Evolutionary conservation across 1,284 basidiomycete species (phyloP).

Genomic region (Ganoderma meredithae): DNA sequence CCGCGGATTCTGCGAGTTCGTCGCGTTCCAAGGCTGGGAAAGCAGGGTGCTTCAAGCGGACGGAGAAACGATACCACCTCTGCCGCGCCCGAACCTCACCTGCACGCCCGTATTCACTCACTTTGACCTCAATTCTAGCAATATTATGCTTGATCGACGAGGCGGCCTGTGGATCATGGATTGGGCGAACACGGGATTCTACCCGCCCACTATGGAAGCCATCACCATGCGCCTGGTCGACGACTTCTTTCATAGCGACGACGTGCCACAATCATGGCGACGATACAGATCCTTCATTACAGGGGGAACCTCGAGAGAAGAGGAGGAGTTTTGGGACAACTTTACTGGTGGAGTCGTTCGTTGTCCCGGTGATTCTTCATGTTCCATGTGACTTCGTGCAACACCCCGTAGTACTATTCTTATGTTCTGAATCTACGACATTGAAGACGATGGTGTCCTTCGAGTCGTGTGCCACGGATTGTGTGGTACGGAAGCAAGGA

Average conservation of each 20-base stretch:
- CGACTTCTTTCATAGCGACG: background rate
- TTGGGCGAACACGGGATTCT: constrained; percentile 33
- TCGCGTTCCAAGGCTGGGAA: constrained; percentile 19
- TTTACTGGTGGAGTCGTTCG: constrained; percentile 11
- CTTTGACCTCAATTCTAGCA: constrained; percentile 33
- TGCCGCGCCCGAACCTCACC: background rate
- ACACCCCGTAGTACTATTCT: too few species aligned
- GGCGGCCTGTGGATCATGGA: constrained; percentile 35
- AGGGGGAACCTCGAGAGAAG: constrained; percentile 8
- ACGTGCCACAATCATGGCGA: constrained; percentile 3
- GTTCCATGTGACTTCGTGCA: background rate
- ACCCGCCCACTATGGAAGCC: constrained; percentile 32
- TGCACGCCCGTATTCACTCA: constrained; percentile 33
- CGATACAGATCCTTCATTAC: constrained; percentile 15
- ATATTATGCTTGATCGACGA: constrained; percentile 30
- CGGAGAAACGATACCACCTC: background rate
- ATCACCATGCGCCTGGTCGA: constrained; percentile 16
- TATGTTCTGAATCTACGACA: too few species aligned
- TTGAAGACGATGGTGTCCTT: background rate
- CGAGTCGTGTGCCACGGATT: too few species aligned
- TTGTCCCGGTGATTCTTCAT: background rate
- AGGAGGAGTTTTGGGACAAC: constrained; percentile 20
- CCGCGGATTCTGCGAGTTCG: constrained; percentile 25
- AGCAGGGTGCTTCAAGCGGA: background rate
- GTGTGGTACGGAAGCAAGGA: too few species aligned